phyloP scores from a whole-genome alignment of 768 basidiomycete genomes.

The Galerina sulciceps region DNA sequence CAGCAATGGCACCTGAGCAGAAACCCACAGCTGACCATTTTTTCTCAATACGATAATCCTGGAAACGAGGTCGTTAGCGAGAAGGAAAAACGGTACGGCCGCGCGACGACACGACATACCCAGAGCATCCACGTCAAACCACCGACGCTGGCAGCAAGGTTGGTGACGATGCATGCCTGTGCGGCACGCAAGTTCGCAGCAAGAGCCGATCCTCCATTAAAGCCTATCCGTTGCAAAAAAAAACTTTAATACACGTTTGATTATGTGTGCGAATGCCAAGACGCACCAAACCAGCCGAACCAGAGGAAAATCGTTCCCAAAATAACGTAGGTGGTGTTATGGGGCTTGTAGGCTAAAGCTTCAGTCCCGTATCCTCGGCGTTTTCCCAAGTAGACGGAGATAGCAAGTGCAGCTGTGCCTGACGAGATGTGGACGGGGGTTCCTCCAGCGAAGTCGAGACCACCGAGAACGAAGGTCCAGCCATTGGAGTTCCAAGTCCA shows the following conservation, averaged over 20 bases:
- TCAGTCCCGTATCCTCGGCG: constrained; percentile 92
- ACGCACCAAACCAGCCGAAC: constrained; percentile 86
- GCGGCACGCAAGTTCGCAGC: constrained; percentile 89
- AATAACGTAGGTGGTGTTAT: constrained; percentile 91
- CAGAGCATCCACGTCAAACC: constrained; percentile 93
- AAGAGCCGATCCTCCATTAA: constrained; percentile 93
- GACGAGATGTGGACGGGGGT: constrained; percentile 98
- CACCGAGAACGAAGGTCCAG: constrained; percentile 77
- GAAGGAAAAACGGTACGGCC: too few relatives aligned
- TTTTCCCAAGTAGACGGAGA: constrained; percentile 90
- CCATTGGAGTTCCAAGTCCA: constrained; percentile 93
- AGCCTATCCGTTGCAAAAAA: constrained; percentile 39
- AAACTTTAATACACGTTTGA: not conserved
- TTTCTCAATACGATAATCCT: constrained; percentile 91
- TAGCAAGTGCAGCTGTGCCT: constrained; percentile 91
- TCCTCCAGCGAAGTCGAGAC: constrained; percentile 93
- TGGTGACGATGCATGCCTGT: constrained; percentile 91
- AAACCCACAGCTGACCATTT: constrained; percentile 96
- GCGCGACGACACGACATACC: constrained; percentile 42
- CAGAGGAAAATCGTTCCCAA: constrained; percentile 93
- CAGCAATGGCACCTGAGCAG: constrained; percentile 93
- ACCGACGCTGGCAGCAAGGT: constrained; percentile 85
- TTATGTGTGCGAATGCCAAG: not conserved
- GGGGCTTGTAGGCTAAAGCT: constrained; percentile 90
- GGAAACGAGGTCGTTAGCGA: not conserved